A percentile compares a stretch with the other conserved stretches of the same genome.
Evolutionary conservation across 441 rosid genomes (phyloP).

Genomic region (Pelargonium australe): DNA sequence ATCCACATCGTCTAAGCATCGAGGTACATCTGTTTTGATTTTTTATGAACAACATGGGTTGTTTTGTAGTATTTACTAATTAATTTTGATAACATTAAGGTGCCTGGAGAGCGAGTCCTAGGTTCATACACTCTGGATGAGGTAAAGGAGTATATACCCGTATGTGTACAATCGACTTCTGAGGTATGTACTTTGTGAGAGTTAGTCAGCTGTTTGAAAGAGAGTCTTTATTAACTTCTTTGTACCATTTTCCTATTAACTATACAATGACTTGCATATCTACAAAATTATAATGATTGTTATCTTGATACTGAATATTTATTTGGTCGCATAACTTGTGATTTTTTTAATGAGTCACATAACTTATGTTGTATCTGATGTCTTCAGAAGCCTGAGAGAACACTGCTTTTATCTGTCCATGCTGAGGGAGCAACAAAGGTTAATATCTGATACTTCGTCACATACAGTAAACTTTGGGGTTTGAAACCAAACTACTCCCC

Average conservation of each 20-base stretch:
- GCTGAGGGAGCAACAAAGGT: constrained; percentile 98
- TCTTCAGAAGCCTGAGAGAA: constrained; percentile 87
- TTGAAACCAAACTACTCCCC: neutral
- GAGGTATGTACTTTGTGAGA: constrained; percentile 48
- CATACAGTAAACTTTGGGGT: constrained; percentile 16
- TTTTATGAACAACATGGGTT: neutral
- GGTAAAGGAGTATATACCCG: constrained; percentile 54
- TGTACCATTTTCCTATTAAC: neutral
- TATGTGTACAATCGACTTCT: constrained; percentile 59
- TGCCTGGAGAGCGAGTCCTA: constrained; percentile 79
- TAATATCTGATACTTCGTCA: constrained; percentile 19
- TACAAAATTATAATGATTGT: neutral
- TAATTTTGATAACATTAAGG: constrained; percentile 40
- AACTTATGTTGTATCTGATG: constrained; percentile 1
- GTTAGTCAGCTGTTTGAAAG: neutral
- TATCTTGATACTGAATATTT: neutral
- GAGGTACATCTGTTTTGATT: constrained; percentile 47
- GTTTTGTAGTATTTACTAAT: constrained; percentile 15
- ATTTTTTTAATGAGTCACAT: neutral
- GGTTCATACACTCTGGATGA: constrained; percentile 84
- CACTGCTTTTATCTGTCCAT: constrained; percentile 53
- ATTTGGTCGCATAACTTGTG: constrained; percentile 5
- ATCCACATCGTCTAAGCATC: constrained; percentile 77
- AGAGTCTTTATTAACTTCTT: neutral
- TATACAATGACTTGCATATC: neutral